phyloP scores from a whole-genome alignment of 73 alveolate species.

The Halteria grandinella region DNA sequence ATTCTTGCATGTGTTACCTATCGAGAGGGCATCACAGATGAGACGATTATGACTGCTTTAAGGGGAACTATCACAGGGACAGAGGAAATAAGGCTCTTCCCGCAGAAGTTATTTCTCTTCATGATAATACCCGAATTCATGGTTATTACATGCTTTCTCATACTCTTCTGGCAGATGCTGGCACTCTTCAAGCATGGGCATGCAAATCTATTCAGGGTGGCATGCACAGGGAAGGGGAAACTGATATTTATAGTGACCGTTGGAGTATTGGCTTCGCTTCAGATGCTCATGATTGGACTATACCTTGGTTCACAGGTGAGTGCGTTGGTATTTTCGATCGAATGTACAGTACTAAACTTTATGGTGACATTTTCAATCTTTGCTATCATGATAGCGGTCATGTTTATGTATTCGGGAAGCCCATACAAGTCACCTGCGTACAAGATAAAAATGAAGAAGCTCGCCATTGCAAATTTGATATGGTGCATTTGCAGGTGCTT shows the following conservation, averaged over 20 bases:
- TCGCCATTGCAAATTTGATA: slow-evolving; percentile 11
- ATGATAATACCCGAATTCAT: slow-evolving; percentile 44
- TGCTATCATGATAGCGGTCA: neutral
- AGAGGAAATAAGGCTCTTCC: slow-evolving; percentile 17
- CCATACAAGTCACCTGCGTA: slow-evolving; percentile 37
- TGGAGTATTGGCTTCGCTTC: neutral
- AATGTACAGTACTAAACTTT: slow-evolving; percentile 27
- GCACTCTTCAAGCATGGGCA: slow-evolving; percentile 45
- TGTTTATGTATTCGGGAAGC: slow-evolving; percentile 36
- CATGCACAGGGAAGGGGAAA: slow-evolving; percentile 27
- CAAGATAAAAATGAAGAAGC: slow-evolving; percentile 33
- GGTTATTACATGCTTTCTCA: slow-evolving; percentile 16
- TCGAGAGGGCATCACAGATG: no score
- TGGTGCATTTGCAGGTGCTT: slow-evolving; percentile 40
- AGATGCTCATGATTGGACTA: slow-evolving; percentile 17
- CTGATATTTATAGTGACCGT: slow-evolving; percentile 11
- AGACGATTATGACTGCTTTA: slow-evolving; percentile 5
- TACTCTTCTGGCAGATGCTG: slow-evolving; percentile 47
- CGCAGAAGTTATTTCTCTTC: slow-evolving; percentile 42
- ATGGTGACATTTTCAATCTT: slow-evolving; percentile 35
- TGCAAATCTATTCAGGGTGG: slow-evolving; percentile 29
- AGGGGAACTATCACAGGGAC: slow-evolving; percentile 30
- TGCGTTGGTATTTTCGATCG: slow-evolving; percentile 47
- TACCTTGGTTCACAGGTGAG: slow-evolving; percentile 7
- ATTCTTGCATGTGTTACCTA: no score